A percentile compares a stretch with the other conserved stretches of the same genome.
Evolutionary conservation across 441 rosid species (phyloP).

Genomic region (Erodium texanum): DNA sequence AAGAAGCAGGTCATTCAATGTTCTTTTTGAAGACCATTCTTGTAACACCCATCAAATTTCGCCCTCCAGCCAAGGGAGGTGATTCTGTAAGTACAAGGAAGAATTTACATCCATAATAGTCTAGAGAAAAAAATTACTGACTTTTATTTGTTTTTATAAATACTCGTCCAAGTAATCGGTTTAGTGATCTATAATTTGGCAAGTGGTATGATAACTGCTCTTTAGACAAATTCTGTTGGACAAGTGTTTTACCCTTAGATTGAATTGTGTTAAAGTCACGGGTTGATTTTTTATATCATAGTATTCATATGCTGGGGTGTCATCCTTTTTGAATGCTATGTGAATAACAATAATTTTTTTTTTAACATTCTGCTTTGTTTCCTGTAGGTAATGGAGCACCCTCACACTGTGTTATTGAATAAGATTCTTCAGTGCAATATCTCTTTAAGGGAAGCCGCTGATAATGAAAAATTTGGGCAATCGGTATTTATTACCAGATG

Average conservation of each 20-base stretch:
- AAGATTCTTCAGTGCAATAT: conserved; percentile 63
- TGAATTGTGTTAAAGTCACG: not conserved
- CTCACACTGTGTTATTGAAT: conserved; percentile 70
- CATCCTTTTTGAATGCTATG: not conserved
- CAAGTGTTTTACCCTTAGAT: conserved; percentile 3
- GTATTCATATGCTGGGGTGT: not conserved
- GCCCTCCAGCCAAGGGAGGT: conserved; percentile 82
- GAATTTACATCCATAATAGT: not conserved
- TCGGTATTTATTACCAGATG: conserved; percentile 43
- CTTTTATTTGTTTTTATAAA: not conserved
- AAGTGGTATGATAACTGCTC: not conserved
- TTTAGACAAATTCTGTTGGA: not conserved
- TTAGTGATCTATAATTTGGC: conserved; percentile 1
- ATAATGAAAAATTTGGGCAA: conserved; percentile 31
- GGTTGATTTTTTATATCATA: not conserved
- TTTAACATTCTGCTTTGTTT: conserved; percentile 15
- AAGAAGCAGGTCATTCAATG: conserved; percentile 44
- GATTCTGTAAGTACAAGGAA: conserved; percentile 51
- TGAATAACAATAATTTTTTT: not conserved
- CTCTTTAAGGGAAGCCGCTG: conserved; percentile 53
- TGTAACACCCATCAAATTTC: conserved; percentile 85
- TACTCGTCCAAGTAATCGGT: not conserved
- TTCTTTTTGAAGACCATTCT: conserved; percentile 71
- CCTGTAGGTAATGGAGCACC: conserved; percentile 83
- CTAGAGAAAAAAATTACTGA: not conserved